Evolutionary conservation across 2,329 filamentous ascomycete species (phyloP).

Genomic region (Colletotrichum spaethianum): DNA sequence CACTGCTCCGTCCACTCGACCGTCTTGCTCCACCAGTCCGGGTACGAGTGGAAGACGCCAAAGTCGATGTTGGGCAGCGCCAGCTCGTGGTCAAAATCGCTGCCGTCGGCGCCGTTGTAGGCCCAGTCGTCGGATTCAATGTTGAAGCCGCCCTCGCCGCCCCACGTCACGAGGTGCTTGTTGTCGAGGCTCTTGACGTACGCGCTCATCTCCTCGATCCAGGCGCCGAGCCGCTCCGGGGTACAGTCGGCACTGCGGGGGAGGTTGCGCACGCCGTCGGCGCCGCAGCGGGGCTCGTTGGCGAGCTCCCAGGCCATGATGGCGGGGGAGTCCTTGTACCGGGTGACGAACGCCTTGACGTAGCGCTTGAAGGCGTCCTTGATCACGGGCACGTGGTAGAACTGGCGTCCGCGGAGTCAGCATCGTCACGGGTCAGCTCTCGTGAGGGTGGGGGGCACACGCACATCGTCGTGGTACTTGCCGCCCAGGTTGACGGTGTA

Average conservation of each 20-base stretch:
- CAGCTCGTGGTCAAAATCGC: slow-evolving; percentile 67
- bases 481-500: slow-evolving; percentile 66
- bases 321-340: slow-evolving; percentile 71
- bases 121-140: slow-evolving; percentile 57
- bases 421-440: background rate
- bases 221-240: slow-evolving; percentile 59
- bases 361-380: slow-evolving; percentile 70
- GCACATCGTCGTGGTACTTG: slow-evolving; percentile 62
- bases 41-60: slow-evolving; percentile 69
- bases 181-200: slow-evolving; percentile 67
- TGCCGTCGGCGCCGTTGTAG: slow-evolving; percentile 64
- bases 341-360: slow-evolving; percentile 69
- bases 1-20: slow-evolving; percentile 67
- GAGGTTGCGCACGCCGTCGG: slow-evolving; percentile 61
- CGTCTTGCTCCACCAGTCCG: slow-evolving; percentile 69
- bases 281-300: slow-evolving; percentile 71
- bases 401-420: slow-evolving; percentile 48
- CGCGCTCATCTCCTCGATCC: slow-evolving; percentile 68
- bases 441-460: slow-evolving; percentile 20
- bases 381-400: slow-evolving; percentile 65
- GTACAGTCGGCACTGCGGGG: slow-evolving; percentile 57
- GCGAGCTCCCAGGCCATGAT: slow-evolving; percentile 78
- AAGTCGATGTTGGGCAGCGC: slow-evolving; percentile 65
- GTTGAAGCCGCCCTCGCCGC: slow-evolving; percentile 72
- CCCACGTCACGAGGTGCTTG: slow-evolving; percentile 68